Percentiles rank a stretch among this genome's conserved stretches.
These are phyloP conservation scores for Nemania sp. DNA, from an alignment of 2,329 filamentous ascomycete species.

Conservation along the genomic window DNA sequence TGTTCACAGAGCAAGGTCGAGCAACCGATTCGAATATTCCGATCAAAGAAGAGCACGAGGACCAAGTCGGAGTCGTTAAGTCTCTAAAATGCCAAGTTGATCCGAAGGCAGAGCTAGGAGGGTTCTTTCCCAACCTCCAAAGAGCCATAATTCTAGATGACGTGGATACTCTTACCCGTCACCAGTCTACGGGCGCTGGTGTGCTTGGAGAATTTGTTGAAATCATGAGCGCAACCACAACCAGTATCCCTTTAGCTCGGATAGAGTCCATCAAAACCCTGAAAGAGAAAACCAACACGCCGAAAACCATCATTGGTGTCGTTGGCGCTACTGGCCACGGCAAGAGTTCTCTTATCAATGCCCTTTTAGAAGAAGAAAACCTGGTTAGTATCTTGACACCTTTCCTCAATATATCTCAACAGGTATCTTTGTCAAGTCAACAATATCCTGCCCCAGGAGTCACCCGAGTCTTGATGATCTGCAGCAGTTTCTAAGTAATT, in stretches of 20 bases:
- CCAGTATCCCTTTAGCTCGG: background rate
- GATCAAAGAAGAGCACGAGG: too few species aligned
- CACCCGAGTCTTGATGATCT: too few species aligned
- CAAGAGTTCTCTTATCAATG: slow-evolving; percentile 34
- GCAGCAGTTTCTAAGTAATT: too few species aligned
- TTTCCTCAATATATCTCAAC: background rate
- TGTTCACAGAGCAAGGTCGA: too few species aligned
- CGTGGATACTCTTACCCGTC: too few species aligned
- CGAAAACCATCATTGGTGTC: slow-evolving; percentile 25
- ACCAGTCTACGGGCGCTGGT: slow-evolving; percentile 6
- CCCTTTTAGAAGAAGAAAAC: slow-evolving; percentile 35
- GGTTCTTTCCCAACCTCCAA: too few species aligned
- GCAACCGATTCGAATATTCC: too few species aligned
- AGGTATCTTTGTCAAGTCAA: background rate
- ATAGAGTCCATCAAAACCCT: slow-evolving; percentile 16
- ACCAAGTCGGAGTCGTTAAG: too few species aligned
- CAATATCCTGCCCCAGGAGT: background rate
- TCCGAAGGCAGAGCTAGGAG: too few species aligned
- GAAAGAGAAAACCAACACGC: slow-evolving; percentile 5
- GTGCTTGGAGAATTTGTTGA: slow-evolving; percentile 16
- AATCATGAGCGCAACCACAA: background rate
- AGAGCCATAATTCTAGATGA: too few species aligned
- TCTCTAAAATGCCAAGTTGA: too few species aligned
- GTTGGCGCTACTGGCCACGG: slow-evolving; percentile 30
- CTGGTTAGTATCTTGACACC: slow-evolving; percentile 24